Evolutionary conservation across 257 asterid species (phyloP), one percentile per base, ranked within the genome.

Genomic region (Datura wrightii): DNA sequence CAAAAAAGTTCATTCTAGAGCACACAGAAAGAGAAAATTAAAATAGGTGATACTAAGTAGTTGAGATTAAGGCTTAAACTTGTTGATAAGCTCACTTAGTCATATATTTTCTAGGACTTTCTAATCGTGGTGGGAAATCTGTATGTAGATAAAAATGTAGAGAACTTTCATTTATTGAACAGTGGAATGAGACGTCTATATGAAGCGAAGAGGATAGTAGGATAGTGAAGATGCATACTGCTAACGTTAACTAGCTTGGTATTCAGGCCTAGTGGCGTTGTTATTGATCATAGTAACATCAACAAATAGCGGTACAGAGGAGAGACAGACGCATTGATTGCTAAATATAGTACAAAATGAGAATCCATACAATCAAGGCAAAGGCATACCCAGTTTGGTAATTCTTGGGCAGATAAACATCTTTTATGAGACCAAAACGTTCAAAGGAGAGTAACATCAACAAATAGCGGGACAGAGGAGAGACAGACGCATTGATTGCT

Each of bases 361-460:
- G 50, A n/a, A 69, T 39, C 67, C 52, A 34, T 83, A n/a, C 48
- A 34, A 70, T 83, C 4, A 16, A 24, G 69, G 79, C 36, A 60
- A 44, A 41, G 34, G 78, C 89, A 50, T 89, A 96, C 99, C 98
- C 98, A 52, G 97, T 93, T 83, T 93, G 86, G 87, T 92, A 96
- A 86, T 94, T 92, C 86, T 94, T 94, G 65, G 99, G 99, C 50
- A 96, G 87, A 87, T 96, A 94, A 44, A 96, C 88, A 93, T 96
- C 99, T 89, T 93, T 93, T 72, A 96, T 85, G 6, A 97, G 97
- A 62, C 99, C 99, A 87, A 90, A 96, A 79, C 91, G 92, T 87
- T 96, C 98, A 89, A 96, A 96, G 80, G 95, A 97, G 74, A 34
- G 62, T 31, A 53, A 11, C 19, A 52, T 69, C 37, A 56, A 65